Percentiles rank a stretch among this genome's conserved stretches.
phyloP scores from a whole-genome alignment of 208 protist genomes.

The Leishmania tarentolae region DNA sequence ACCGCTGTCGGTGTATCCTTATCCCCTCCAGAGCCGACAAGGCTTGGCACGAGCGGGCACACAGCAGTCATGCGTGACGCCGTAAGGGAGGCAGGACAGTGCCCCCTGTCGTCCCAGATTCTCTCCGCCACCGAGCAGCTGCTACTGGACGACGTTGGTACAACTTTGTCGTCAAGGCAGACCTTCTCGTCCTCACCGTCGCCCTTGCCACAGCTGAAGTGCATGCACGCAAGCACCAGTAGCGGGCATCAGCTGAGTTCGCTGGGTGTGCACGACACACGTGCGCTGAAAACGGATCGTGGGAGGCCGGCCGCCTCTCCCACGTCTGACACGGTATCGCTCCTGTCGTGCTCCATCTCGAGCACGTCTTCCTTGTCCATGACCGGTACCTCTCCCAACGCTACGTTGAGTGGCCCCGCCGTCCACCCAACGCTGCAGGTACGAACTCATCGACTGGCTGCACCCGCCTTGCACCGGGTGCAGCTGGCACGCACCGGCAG shows the following conservation, averaged over 20 bases:
- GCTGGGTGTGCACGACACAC: not conserved
- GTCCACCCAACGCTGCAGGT: not conserved
- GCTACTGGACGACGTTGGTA: not conserved
- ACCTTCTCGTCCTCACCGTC: not conserved
- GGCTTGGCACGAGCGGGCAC: not conserved
- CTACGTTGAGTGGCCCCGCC: not conserved
- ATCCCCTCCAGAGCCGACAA: not conserved
- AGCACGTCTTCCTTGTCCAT: not conserved
- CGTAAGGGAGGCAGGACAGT: not conserved
- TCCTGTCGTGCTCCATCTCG: not conserved
- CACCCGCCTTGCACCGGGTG: constrained; percentile 8
- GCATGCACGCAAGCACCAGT: not conserved
- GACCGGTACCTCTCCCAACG: not conserved
- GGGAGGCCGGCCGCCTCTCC: not conserved
- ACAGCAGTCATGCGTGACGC: not conserved
- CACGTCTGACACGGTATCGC: not conserved
- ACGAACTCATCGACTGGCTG: not conserved
- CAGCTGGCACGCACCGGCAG: constrained; percentile 28
- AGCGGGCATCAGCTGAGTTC: not conserved
- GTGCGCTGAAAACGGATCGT: not conserved
- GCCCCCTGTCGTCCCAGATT: not conserved
- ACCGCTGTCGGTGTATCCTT: not conserved
- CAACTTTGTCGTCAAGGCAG: not conserved
- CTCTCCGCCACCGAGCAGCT: not conserved
- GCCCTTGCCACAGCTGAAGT: not conserved